Percentiles rank a stretch among this genome's conserved stretches.
phyloP scores from a whole-genome alignment of 495 filamentous ascomycete species.

The Collariella sp. region DNA sequence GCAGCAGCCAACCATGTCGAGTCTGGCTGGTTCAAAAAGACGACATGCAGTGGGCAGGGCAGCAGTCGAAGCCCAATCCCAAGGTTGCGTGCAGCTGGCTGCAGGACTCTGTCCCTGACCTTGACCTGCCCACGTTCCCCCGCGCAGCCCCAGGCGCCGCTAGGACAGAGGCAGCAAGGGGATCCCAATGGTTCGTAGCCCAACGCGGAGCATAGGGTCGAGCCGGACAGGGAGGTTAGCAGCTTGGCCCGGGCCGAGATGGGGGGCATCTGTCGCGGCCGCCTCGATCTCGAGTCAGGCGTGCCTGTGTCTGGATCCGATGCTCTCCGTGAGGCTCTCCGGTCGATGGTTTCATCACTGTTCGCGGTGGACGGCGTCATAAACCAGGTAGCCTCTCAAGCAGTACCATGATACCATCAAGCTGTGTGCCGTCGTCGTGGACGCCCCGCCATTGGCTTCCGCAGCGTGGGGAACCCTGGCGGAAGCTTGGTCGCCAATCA shows the following conservation, averaged over 20 bases:
- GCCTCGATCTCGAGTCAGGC: neutral
- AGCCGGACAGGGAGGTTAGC: neutral
- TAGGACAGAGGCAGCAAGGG: no score
- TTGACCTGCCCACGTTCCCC: no score
- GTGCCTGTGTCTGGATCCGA: neutral
- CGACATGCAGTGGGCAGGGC: slow-evolving; percentile 7
- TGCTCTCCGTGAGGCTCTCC: neutral
- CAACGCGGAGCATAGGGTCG: no score
- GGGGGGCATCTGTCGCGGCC: neutral
- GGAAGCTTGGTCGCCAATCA: slow-evolving; percentile 26
- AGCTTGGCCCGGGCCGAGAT: neutral
- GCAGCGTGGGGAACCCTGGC: slow-evolving; percentile 27
- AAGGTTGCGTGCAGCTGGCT: neutral
- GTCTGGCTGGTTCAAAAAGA: slow-evolving; percentile 1
- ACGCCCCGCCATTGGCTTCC: slow-evolving; percentile 21
- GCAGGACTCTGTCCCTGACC: no score
- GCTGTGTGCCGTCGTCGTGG: slow-evolving; percentile 11
- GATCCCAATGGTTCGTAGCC: no score
- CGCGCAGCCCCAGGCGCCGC: no score
- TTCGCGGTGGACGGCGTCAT: neutral
- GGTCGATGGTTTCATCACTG: slow-evolving; percentile 10
- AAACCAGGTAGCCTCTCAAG: neutral
- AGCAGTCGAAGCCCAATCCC: slow-evolving; percentile 10
- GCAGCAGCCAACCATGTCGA: slow-evolving; percentile 19
- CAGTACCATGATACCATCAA: neutral